Conservation (phyloP, 495 filamentous ascomycete species). For the Penicillium riverlandense region DNA sequence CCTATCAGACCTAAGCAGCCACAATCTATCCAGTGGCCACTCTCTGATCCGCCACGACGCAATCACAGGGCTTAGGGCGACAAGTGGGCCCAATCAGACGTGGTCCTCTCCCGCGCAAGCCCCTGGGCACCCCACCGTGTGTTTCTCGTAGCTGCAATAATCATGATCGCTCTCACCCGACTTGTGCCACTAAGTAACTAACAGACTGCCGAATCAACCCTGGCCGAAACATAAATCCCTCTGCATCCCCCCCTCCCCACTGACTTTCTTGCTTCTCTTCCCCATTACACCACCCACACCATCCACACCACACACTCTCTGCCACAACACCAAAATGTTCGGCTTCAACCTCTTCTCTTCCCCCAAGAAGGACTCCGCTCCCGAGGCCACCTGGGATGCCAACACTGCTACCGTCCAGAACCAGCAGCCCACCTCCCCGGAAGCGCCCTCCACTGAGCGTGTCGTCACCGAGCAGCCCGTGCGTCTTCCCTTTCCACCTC, state of each 20-base stretch:
- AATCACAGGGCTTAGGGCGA: conserved; percentile 2
- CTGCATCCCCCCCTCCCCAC: background rate
- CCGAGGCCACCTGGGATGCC: conserved; percentile 22
- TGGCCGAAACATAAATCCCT: background rate
- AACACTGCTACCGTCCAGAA: conserved; percentile 26
- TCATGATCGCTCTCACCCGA: too few relatives aligned
- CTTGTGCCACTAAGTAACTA: too few relatives aligned
- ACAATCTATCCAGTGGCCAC: background rate
- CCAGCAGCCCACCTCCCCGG: conserved; percentile 28
- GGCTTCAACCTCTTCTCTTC: conserved; percentile 21
- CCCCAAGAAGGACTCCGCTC: conserved; percentile 21
- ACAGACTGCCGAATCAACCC: background rate
- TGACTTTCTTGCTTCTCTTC: background rate
- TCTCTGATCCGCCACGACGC: background rate
- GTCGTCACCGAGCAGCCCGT: conserved; percentile 32
- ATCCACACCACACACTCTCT: background rate
- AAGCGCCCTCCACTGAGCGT: conserved; percentile 19
- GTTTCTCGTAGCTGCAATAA: too few relatives aligned
- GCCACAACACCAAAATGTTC: conserved; percentile 27
- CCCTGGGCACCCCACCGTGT: too few relatives aligned
- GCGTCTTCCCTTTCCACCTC: background rate
- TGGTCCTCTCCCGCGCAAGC: too few relatives aligned
- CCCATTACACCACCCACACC: background rate
- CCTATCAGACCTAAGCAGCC: too few relatives aligned
- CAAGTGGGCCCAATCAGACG: background rate